Percentiles rank a stretch among this genome's conserved stretches.
phyloP scores from a whole-genome alignment of 371 early-diverging fungal species.

The Mortierella sp. region DNA sequence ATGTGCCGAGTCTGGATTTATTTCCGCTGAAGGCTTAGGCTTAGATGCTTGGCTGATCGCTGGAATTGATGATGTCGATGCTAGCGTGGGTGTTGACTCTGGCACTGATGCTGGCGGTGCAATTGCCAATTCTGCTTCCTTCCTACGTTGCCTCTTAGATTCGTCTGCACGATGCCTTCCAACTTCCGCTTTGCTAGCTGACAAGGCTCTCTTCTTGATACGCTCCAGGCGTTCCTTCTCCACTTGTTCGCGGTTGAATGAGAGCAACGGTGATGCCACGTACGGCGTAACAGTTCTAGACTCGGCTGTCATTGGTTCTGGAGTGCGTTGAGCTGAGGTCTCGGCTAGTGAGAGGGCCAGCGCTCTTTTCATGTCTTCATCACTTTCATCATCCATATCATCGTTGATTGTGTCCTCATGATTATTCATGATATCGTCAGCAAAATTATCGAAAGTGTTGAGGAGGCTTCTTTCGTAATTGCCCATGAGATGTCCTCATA shows the following conservation, averaged over 20 bases:
- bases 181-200: background rate
- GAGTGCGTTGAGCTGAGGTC: background rate
- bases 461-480: background rate
- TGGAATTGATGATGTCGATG: background rate
- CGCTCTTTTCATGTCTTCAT: constrained; percentile 31
- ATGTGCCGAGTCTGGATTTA: no score
- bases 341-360: constrained; percentile 25
- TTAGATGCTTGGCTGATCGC: background rate
- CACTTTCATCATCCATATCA: constrained; percentile 13
- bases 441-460: no score
- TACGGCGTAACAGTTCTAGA: background rate
- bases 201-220: constrained; percentile 9
- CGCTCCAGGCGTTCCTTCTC: constrained; percentile 43
- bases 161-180: background rate
- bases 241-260: constrained; percentile 34
- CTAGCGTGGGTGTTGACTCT: background rate
- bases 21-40: no score
- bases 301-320: background rate
- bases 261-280: background rate
- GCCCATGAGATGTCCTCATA: background rate
- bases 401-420: background rate
- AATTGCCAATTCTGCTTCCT: background rate
- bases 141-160: constrained; percentile 1
- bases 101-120: background rate
- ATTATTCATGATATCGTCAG: background rate